These are phyloP conservation scores for Aspergillus sclerotioniger DNA, from an alignment of 495 filamentous ascomycete species.

Conservation along the genomic window DNA sequence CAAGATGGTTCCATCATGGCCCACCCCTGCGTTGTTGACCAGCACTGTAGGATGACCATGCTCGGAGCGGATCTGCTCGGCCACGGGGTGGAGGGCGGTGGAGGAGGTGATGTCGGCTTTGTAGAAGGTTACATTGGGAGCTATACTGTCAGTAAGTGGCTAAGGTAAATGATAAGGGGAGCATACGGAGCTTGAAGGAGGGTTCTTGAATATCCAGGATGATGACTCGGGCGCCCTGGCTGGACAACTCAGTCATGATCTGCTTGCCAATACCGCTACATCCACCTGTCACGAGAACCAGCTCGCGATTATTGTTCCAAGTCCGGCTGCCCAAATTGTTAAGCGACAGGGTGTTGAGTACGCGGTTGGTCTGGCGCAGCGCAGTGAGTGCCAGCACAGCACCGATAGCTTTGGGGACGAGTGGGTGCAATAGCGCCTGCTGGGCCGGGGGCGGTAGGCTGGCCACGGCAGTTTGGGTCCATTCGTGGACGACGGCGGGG, in stretches of 20 bases:
- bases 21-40: slow-evolving; percentile 62
- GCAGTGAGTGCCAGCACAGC: slow-evolving; percentile 36
- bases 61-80: slow-evolving; percentile 42
- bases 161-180: background rate
- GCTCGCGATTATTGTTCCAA: slow-evolving; percentile 47
- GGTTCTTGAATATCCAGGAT: slow-evolving; percentile 51
- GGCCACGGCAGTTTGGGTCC: slow-evolving; percentile 27
- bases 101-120: slow-evolving; percentile 54
- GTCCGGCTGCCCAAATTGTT: slow-evolving; percentile 49
- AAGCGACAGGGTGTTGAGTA: slow-evolving; percentile 39
- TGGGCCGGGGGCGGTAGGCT: slow-evolving; percentile 31
- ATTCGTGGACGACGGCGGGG: slow-evolving; percentile 29
- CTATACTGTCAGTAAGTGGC: slow-evolving; percentile 11
- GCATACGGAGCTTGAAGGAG: slow-evolving; percentile 28
- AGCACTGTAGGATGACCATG: slow-evolving; percentile 54
- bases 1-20: slow-evolving; percentile 45
- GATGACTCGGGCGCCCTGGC: slow-evolving; percentile 47
- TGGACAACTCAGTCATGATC: slow-evolving; percentile 45
- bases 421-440: slow-evolving; percentile 24
- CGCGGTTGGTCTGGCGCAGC: slow-evolving; percentile 39
- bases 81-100: slow-evolving; percentile 41
- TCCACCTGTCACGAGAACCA: slow-evolving; percentile 59
- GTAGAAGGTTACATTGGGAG: slow-evolving; percentile 44
- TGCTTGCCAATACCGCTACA: slow-evolving; percentile 56
- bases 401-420: slow-evolving; percentile 30